Evolutionary conservation across 2,329 filamentous ascomycete species (phyloP).

Genomic region (Trichophyton equinum): DNA sequence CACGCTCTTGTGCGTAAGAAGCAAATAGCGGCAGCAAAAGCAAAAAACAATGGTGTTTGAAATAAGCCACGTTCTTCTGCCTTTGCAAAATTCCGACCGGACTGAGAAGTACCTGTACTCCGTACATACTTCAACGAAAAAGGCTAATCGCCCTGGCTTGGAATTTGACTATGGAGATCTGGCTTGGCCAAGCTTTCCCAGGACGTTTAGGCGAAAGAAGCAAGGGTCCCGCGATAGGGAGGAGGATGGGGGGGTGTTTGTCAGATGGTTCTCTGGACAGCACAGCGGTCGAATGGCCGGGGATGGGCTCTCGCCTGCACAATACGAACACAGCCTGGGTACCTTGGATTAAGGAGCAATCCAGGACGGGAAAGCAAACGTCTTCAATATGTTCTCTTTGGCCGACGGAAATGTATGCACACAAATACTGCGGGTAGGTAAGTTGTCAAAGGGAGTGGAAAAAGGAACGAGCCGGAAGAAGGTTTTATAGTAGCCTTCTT

Average conservation of each 20-base stretch:
- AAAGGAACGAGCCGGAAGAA: neutral
- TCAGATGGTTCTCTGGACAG: too few species aligned
- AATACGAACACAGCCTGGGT: neutral
- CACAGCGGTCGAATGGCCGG: neutral
- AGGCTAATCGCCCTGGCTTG: neutral
- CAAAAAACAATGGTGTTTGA: neutral
- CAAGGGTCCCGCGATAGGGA: neutral
- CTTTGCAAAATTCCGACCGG: neutral
- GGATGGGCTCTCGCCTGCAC: neutral
- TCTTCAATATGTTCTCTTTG: neutral
- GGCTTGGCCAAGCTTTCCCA: constrained; percentile 5
- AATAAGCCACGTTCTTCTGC: neutral
- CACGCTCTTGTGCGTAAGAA: neutral
- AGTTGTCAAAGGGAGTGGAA: neutral
- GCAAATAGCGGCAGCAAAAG: neutral
- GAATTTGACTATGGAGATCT: constrained; percentile 2
- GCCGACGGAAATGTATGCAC: too few species aligned
- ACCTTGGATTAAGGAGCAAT: neutral
- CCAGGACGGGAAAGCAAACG: neutral
- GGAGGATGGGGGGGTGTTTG: too few species aligned
- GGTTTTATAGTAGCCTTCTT: neutral
- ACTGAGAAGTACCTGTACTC: neutral
- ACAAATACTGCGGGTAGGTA: too few species aligned
- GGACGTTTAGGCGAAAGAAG: constrained; percentile 2
- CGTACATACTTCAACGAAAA: neutral